Percentiles rank a stretch among this genome's conserved stretches.
Conservation (phyloP, 352 stramenopile genomes). For the Peronospora belbahrii region DNA sequence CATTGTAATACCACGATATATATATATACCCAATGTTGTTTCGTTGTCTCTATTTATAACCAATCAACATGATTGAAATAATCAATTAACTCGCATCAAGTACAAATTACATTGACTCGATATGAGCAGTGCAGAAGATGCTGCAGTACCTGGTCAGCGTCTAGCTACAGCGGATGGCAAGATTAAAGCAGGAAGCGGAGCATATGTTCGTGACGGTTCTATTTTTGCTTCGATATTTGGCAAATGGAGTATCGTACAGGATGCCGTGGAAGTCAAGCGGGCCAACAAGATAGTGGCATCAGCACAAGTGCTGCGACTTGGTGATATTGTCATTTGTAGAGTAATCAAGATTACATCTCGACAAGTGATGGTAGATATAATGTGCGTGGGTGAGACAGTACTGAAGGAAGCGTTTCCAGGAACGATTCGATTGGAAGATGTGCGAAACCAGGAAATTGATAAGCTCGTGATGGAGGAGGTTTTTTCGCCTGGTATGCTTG, state of each 20-base stretch:
- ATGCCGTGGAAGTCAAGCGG: constrained; percentile 43
- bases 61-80: background rate
- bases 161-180: constrained; percentile 30
- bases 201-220: constrained; percentile 47
- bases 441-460: constrained; percentile 71
- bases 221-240: constrained; percentile 73
- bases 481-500: constrained; percentile 57
- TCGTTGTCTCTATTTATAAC: background rate
- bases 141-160: constrained; percentile 53
- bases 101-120: background rate
- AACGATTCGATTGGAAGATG: constrained; percentile 72
- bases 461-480: constrained; percentile 75
- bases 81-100: too few relatives aligned
- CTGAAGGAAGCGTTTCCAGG: constrained; percentile 74
- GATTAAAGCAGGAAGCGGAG: constrained; percentile 36
- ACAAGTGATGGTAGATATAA: constrained; percentile 73
- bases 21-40: too few relatives aligned
- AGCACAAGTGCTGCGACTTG: constrained; percentile 59
- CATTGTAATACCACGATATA: too few relatives aligned
- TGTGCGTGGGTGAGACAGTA: constrained; percentile 60
- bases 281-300: constrained; percentile 49
- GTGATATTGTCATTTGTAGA: constrained; percentile 56
- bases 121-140: constrained; percentile 22
- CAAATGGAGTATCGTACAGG: constrained; percentile 29
- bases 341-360: constrained; percentile 62